phyloP scores from a whole-genome alignment of 495 filamentous ascomycete genomes.

The Penicilliopsis zonata region DNA sequence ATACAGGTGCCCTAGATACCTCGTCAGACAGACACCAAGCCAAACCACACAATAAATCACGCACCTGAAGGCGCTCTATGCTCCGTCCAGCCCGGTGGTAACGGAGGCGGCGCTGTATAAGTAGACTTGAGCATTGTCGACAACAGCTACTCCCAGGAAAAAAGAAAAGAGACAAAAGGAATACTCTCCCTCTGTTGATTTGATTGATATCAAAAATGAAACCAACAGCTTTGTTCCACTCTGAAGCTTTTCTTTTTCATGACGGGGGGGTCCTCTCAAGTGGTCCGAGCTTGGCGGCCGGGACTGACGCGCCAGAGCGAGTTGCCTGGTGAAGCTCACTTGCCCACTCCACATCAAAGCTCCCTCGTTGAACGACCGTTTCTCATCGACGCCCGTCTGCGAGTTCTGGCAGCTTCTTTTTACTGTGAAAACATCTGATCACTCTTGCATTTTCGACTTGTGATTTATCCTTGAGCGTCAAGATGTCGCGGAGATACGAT shows the following conservation, averaged over 20 bases:
- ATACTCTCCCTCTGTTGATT: neutral
- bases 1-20: constrained; percentile 57
- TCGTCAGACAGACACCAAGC: constrained; percentile 7
- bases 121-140: constrained; percentile 31
- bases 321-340: constrained; percentile 31
- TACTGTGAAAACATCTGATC: neutral
- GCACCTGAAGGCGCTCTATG: constrained; percentile 78
- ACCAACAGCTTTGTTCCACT: too few relatives aligned
- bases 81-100: constrained; percentile 80
- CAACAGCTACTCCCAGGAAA: neutral
- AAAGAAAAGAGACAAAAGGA: neutral
- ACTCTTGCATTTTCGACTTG: constrained; percentile 3
- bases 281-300: constrained; percentile 37
- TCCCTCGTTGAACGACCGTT: constrained; percentile 6
- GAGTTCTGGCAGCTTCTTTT: neutral
- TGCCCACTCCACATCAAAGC: constrained; percentile 12
- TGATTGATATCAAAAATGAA: too few relatives aligned
- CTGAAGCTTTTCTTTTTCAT: neutral
- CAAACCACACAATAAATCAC: constrained; percentile 6
- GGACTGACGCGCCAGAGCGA: constrained; percentile 31
- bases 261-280: constrained; percentile 14
- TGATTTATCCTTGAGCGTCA: constrained; percentile 13
- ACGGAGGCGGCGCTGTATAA: constrained; percentile 36
- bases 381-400: neutral
- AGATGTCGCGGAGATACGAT: constrained; percentile 98